Evolutionary conservation across 2,329 filamentous ascomycete species (phyloP).

Genomic region (Curvularia spicifera): DNA sequence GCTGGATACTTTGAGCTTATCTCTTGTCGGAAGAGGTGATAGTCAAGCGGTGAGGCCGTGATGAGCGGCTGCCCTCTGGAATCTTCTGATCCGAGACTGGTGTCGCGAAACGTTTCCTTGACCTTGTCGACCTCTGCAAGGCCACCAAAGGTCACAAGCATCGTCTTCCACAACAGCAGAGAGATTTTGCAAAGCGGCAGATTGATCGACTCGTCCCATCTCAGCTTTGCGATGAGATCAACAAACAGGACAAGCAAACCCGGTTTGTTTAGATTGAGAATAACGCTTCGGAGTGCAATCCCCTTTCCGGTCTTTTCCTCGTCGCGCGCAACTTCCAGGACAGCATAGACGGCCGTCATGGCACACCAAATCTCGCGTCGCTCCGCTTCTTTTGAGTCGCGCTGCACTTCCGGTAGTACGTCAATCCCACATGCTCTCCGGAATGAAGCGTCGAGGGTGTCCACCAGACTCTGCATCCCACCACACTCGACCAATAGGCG

Average conservation of each 20-base stretch:
- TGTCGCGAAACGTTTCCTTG: constrained; percentile 73
- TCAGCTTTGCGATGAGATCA: constrained; percentile 58
- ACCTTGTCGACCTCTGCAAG: constrained; percentile 73
- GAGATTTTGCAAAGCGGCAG: constrained; percentile 67
- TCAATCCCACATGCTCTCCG: constrained; percentile 42
- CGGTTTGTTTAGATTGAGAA: constrained; percentile 56
- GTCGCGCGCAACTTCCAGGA: constrained; percentile 54
- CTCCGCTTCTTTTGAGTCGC: constrained; percentile 48
- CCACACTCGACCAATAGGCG: constrained; percentile 50
- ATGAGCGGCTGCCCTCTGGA: constrained; percentile 76
- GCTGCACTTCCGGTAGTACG: constrained; percentile 29
- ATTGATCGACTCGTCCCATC: constrained; percentile 66
- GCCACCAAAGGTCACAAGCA: constrained; percentile 85
- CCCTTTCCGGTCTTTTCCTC: constrained; percentile 52
- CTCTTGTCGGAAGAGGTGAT: constrained; percentile 94
- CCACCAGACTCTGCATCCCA: constrained; percentile 51
- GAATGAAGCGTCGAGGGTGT: constrained; percentile 46
- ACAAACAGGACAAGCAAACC: constrained; percentile 75
- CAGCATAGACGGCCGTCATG: constrained; percentile 57
- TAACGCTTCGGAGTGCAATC: constrained; percentile 56
- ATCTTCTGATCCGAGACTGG: constrained; percentile 59
- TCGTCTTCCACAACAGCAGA: constrained; percentile 88
- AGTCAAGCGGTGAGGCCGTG: constrained; percentile 92
- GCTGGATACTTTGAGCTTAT: constrained; percentile 97
- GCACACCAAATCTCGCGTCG: constrained; percentile 57